These are phyloP conservation scores for Solanum tacnaense DNA, from an alignment of 257 asterid genomes.

Conservation along the genomic window DNA sequence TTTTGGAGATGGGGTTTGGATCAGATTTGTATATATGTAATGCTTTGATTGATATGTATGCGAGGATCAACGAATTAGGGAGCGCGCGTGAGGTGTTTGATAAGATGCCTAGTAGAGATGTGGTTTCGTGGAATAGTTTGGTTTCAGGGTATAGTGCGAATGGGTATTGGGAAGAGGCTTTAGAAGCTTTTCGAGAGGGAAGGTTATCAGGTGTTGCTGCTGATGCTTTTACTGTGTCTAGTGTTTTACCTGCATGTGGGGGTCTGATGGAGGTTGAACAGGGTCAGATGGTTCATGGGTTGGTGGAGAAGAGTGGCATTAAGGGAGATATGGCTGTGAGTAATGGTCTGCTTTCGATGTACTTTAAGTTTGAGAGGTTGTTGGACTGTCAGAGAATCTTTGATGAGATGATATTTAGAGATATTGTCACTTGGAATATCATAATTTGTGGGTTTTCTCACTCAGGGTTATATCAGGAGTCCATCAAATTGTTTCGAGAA, in stretches of 20 bases:
- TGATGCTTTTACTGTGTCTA: slow-evolving; percentile 45
- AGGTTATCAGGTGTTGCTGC: slow-evolving; percentile 33
- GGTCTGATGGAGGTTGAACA: slow-evolving; percentile 44
- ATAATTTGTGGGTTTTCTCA: slow-evolving; percentile 55
- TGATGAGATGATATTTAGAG: slow-evolving; percentile 50
- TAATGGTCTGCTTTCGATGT: slow-evolving; percentile 61
- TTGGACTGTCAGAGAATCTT: slow-evolving; percentile 35
- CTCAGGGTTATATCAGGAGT: slow-evolving; percentile 38
- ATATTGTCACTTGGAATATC: slow-evolving; percentile 65
- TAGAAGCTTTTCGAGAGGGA: slow-evolving; percentile 29
- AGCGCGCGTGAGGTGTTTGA: slow-evolving; percentile 57
- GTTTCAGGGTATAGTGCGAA: slow-evolving; percentile 65
- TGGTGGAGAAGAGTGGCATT: slow-evolving; percentile 55
- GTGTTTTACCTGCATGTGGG: slow-evolving; percentile 52
- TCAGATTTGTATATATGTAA: slow-evolving; percentile 56
- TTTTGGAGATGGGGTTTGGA: slow-evolving; percentile 34
- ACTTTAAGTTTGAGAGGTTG: slow-evolving; percentile 48
- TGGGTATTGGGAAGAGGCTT: slow-evolving; percentile 50
- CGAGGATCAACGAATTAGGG: slow-evolving; percentile 33
- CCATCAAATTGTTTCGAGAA: slow-evolving; percentile 37
- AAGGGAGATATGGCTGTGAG: slow-evolving; percentile 30
- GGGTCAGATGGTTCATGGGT: slow-evolving; percentile 53
- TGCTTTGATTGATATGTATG: slow-evolving; percentile 69
- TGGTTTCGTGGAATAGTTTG: slow-evolving; percentile 83
- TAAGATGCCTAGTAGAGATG: slow-evolving; percentile 46